Evolutionary conservation across 164 flowering plant species (phyloP), one percentile per base, ranked within the genome.

Genomic region (Vitis labrusca): DNA sequence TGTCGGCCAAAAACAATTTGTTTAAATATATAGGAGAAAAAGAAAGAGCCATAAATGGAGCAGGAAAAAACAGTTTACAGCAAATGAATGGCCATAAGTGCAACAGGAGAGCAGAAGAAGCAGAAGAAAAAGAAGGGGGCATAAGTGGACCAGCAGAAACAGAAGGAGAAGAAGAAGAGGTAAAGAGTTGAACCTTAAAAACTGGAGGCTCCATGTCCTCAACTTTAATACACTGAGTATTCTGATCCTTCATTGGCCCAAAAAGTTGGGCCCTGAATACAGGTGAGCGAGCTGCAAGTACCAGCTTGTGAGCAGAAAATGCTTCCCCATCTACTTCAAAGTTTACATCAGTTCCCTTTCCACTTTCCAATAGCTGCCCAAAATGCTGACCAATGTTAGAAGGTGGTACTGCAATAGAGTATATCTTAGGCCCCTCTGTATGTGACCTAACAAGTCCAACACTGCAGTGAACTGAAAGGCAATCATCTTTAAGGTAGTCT

Each of bases 231-330:
- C 77, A 80, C 63, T 79, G 60, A 1, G 87, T 84, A 65, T 84
- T 85, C 61, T 61, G 82, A 79, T 89, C 93, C 71, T 83, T 89
- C 87, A 87, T 80, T 23, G 90, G 94, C 48, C 97, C 94, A 85
- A 84, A 91, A 73, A 91, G 89, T 76, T 93, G 98, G 23, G 98
- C 98, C 77, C 88, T 83, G 77, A 93, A 93, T 19, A 93, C 98
- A 61, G 94, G 97, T 50, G 98, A 93, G 2, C 98, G 89, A 52
- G 92, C 92, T 16, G 98, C 97, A 75, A 93, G 90, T 37, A 93
- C 89, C 82, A 93, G 61, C 74, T 91, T 93, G 77, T 93, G 97
- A 9, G 95, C 92, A 65, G 84, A 50, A 84, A 87, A 87, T 1
- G 50, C 76, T 81, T 93, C 97, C 9, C 88, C 95, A 71, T 85